Evolutionary conservation across 2,329 filamentous ascomycete genomes (phyloP).

Genomic region (Cercospora brassicicola): DNA sequence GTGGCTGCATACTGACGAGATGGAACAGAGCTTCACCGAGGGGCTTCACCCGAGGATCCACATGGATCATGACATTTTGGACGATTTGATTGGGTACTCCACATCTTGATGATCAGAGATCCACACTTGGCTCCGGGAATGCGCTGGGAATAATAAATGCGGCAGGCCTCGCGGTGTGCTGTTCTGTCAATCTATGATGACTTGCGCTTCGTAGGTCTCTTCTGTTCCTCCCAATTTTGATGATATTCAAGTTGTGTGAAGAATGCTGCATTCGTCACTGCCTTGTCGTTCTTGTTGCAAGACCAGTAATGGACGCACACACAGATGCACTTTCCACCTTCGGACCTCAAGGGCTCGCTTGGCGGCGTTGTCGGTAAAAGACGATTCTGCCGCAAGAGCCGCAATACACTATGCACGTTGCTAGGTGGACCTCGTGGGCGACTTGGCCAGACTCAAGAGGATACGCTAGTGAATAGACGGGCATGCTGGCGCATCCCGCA

Average conservation of each 20-base stretch:
- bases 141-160: background rate
- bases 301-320: background rate
- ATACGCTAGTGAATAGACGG: background rate
- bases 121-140: background rate
- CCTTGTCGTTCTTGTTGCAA: background rate
- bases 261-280: background rate
- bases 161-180: background rate
- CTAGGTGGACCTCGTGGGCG: background rate
- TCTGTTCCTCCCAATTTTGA: background rate
- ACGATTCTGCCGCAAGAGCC: background rate
- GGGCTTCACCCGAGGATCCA: background rate
- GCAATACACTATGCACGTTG: background rate
- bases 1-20: constrained; percentile 5
- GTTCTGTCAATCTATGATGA: background rate
- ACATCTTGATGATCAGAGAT: background rate
- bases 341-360: background rate
- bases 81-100: background rate
- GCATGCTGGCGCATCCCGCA: background rate
- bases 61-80: background rate
- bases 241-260: background rate
- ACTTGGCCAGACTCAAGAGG: background rate
- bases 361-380: background rate
- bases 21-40: background rate
- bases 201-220: background rate
- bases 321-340: background rate